phyloP scores from a whole-genome alignment of 31 red algal species.

The Asparagopsis taxiformis region DNA sequence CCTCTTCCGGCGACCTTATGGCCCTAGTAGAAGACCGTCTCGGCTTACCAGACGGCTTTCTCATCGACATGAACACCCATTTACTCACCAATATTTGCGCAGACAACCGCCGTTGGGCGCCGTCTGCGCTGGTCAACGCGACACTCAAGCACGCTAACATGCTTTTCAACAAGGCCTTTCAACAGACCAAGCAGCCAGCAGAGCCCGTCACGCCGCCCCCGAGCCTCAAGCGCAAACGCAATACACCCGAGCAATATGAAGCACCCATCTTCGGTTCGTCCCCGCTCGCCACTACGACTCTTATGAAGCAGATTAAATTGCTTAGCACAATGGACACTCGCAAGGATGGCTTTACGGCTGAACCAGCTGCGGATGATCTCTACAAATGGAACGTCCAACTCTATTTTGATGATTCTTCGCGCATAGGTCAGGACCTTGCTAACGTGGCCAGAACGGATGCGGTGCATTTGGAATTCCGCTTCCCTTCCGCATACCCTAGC shows the following conservation, averaged over 20 bases:
- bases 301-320: constrained; percentile 53
- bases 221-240: constrained; percentile 3
- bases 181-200: background rate
- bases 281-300: constrained; percentile 32
- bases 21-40: constrained; percentile 42
- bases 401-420: constrained; percentile 46
- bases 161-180: constrained; percentile 32
- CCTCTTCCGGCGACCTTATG: constrained; percentile 6
- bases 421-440: constrained; percentile 26
- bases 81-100: constrained; percentile 36
- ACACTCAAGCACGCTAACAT: constrained; percentile 16
- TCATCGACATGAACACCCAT: constrained; percentile 51
- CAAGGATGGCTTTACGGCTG: constrained; percentile 38
- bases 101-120: background rate
- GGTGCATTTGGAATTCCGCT: constrained; percentile 57
- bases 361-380: constrained; percentile 45
- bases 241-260: background rate
- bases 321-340: constrained; percentile 42
- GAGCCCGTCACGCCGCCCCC: background rate
- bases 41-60: constrained; percentile 53
- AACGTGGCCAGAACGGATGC: constrained; percentile 4
- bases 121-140: constrained; percentile 12
- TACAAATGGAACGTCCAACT: constrained; percentile 58
- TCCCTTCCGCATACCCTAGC: constrained; percentile 51
- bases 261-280: constrained; percentile 13